Base-by-base conservation (phyloP, 768 basidiomycete species). In the Crepidotus variabilis region DNA sequence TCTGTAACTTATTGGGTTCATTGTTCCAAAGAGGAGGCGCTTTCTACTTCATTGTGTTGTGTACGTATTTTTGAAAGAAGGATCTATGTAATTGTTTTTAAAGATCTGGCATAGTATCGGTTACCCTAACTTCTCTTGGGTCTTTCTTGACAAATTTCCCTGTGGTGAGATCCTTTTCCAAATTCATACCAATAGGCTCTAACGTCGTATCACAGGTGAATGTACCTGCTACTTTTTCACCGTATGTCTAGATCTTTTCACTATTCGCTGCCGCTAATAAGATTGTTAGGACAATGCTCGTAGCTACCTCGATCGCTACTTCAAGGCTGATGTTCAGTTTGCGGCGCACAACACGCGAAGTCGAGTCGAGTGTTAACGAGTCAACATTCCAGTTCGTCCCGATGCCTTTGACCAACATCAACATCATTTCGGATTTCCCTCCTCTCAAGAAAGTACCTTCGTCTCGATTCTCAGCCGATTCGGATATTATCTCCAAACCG, bases 31-130 rank as follows among this genome's bases (percentile, higher is more conserved):
- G 76, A 50, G 76, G 75, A 7, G 75, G 76, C 20, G 65, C 75
- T 39, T 76, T 76, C 52, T 78, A 75, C 58, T 65, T 75, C 28
- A 68, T 78, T 6, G 72, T 75, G 11, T 70, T 76, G 32, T 66
- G 75, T 61, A 57, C 16, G 53, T 56, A 35, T 6, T 8, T 18
- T 18, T 18, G 23, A 16, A 16, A 16, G 35, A 8, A 16, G 9
- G 16, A 8, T n/a, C n/a, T n/a, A n/a, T n/a, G n/a, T 16, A 28
- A 16, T 43, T 46, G 33, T 48, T 48, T 47, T 13, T 51, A 16
- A 13, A 22, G 22, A 55, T 47, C 20, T 20, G 34, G 10, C 4
- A 46, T 47, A 76, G 74, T 65, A 28, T 68, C 72, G 11, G 65
- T 75, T 13, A 62, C 60, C 24, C 68, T 75, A 36, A 70, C 67